Evolutionary conservation across 1,284 basidiomycete species (phyloP).

Genomic region (Pulveroboletus sp.): DNA sequence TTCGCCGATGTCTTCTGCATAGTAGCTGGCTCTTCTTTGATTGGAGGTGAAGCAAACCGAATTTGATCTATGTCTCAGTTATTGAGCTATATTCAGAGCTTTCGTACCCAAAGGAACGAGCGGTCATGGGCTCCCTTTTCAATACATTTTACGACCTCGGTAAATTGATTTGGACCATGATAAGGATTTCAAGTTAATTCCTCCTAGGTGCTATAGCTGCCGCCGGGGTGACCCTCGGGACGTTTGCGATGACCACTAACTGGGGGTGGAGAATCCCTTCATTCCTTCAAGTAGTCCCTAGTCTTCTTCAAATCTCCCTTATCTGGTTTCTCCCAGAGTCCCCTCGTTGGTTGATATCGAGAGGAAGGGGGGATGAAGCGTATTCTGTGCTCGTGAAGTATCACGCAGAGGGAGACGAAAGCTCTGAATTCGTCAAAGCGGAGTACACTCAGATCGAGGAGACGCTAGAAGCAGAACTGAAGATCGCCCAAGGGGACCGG

Average conservation of each 20-base stretch:
- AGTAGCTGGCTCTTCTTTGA: constrained; percentile 10
- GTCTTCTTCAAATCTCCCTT: too few relatives aligned
- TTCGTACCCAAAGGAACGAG: constrained; percentile 8
- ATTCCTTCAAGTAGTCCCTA: constrained; percentile 55
- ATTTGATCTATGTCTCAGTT: too few relatives aligned
- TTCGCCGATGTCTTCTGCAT: constrained; percentile 1
- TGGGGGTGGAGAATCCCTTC: constrained; percentile 61
- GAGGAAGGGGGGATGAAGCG: too few relatives aligned
- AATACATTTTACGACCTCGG: neutral
- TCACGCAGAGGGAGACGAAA: too few relatives aligned
- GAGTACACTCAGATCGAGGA: too few relatives aligned
- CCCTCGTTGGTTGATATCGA: constrained; percentile 45
- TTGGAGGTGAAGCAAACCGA: constrained; percentile 14
- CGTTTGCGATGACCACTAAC: constrained; percentile 47
- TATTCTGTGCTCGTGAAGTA: too few relatives aligned
- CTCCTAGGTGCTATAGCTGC: constrained; percentile 3
- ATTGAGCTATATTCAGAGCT: neutral
- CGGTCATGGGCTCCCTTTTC: constrained; percentile 1
- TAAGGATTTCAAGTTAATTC: neutral
- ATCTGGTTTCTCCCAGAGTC: constrained; percentile 16
- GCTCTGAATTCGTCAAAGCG: neutral
- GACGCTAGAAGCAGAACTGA: constrained; percentile 21
- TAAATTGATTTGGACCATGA: neutral
- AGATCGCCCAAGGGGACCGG: neutral
- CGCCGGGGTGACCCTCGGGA: constrained; percentile 45